Base-by-base conservation (phyloP, 805 yeast genomes). In the Hyphopichia homilentoma region DNA sequence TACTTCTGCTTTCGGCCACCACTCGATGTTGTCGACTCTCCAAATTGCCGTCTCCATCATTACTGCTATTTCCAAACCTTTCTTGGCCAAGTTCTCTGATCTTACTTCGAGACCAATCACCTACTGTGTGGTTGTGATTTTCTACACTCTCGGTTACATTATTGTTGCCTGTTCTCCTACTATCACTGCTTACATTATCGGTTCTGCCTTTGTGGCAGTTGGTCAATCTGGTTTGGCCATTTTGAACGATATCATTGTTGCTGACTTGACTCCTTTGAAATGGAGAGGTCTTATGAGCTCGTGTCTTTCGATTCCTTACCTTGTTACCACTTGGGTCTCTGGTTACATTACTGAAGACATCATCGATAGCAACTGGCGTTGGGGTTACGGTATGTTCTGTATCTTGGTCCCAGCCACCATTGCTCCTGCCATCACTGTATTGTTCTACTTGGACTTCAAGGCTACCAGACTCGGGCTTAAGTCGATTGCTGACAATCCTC, bases 321-420 rank as follows among this genome's bases (percentile, higher is more conserved):
- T 68, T 34, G 54, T 61, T 39, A 68, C 58, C 32, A 54, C 63
- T 15, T 69, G 71, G 70, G 48, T 64, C 36, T 45, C 68, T n/a
- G 74, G 73, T 32, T 52, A 47, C 4, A 62, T 65, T 37, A 65
- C 49, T 7, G 41, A 45, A 4, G 51, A 55, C 20, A 48, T 70
- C 15, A 44, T 55, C 11, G 42, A 40, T 24, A 41, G 38, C 16
- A 59, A 63, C 26, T 75, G 80, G 80, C 60, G 76, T 49, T 67
- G 73, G 72, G 79, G 76, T 17, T 70, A 64, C 43, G 75, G 75
- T 31, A 59, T 70, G 52, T 73, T 73, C 55, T 62, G 70, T 15
- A 59, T 72, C 25, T 59, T 72, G 17, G 53, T 62, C 39, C 76
- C 76, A 3, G 59, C 58, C 16, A 63, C 59, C 13, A 32, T 56